Evolutionary conservation across 1,284 basidiomycete genomes (phyloP).

Genomic region (Ustilago cynodontis): DNA sequence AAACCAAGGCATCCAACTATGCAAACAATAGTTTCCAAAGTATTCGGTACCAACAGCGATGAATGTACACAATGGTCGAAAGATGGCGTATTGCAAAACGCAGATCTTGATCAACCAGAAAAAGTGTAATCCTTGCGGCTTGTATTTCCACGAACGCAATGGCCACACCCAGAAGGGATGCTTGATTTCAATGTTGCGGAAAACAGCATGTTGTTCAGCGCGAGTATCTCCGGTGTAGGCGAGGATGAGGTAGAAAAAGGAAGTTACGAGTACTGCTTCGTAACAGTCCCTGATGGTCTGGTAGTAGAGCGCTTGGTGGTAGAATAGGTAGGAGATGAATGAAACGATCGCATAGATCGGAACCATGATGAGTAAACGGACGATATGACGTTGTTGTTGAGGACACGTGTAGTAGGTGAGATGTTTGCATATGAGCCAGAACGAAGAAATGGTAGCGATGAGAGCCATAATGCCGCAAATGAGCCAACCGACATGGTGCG

Average conservation of each 20-base stretch:
- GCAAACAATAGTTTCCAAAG: constrained; percentile 79
- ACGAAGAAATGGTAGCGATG: constrained; percentile 42
- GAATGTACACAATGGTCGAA: constrained; percentile 78
- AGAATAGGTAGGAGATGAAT: constrained; percentile 79
- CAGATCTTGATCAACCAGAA: constrained; percentile 82
- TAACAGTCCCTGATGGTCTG: constrained; percentile 68
- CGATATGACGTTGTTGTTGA: constrained; percentile 61
- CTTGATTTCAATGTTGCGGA: constrained; percentile 72
- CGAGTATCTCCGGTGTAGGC: constrained; percentile 78
- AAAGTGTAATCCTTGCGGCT: constrained; percentile 76
- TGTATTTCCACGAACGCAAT: constrained; percentile 76
- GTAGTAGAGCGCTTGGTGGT: constrained; percentile 63
- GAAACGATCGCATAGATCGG: constrained; percentile 80
- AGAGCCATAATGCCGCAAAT: constrained; percentile 75
- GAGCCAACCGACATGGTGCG: constrained; percentile 77
- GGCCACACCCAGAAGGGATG: constrained; percentile 79
- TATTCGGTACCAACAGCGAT: constrained; percentile 77
- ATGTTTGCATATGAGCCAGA: constrained; percentile 71
- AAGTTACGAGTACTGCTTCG: constrained; percentile 71
- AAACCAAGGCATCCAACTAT: constrained; percentile 78
- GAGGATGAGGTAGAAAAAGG: constrained; percentile 83
- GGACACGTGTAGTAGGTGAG: constrained; percentile 81
- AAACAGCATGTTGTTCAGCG: constrained; percentile 77
- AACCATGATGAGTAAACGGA: constrained; percentile 82
- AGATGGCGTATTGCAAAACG: constrained; percentile 82